Base-by-base conservation (phyloP, 768 basidiomycete genomes). In the Plicaturopsis crispa region DNA sequence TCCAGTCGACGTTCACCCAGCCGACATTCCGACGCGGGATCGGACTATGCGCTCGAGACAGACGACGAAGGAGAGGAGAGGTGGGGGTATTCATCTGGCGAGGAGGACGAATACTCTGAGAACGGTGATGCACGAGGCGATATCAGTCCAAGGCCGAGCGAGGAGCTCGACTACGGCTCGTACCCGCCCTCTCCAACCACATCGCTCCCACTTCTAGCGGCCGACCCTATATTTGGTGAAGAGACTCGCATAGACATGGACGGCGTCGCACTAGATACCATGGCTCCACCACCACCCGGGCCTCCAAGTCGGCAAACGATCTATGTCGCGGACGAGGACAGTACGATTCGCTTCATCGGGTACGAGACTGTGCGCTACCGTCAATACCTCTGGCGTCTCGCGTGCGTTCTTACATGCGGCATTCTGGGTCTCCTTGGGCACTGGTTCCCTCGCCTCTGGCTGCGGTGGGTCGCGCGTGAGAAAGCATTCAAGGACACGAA, bases 401-500 rank as follows among this genome's bases (percentile, higher is more conserved):
- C 74, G 4, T 88, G 86, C 49, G 45, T 86, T 5, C 35, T 84
- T 6, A 76, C 79, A 2, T 61, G 81, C 8, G 94, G 96, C 4
- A 56, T 75, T 4, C 63, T 97, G 16, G 81, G 73, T 8, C 69
- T 99, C 13, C 59, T 93, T 6, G 93, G 92, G 3, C 80, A 91
- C 51, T 99, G 96, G 96, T 80, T 96, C 47, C 96, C 96, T 40
- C 75, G 72, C 4, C 47, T 92, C 19, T 97, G 96, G 96, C 73
- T 98, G 36, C 76, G 76, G 20, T 93, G 84, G 75, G 84, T 87
- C 16, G 78, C 89, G 2, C 70, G 64, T 32, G 88, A 93, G 57
- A 87, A 75, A 38, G 83, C 84, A 16, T 99, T 98, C 51, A 75
- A 77, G 34, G 63, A 86, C 40, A 66, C 78, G 6, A 57, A 61